Evolutionary conservation across 176 grass and related monocot species (phyloP).

Genomic region (Aegilops longissima): DNA sequence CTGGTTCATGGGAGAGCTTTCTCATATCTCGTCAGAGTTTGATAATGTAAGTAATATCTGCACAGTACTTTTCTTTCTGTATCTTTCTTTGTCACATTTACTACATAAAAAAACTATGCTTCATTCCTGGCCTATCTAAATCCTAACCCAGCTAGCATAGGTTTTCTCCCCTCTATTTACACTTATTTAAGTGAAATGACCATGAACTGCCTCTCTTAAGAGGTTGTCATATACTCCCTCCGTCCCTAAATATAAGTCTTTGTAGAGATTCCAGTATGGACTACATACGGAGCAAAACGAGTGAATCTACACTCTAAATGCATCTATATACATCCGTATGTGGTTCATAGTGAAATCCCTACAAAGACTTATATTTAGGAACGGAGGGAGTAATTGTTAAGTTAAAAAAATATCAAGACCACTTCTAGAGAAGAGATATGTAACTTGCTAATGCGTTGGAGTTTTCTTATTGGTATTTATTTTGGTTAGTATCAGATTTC

Average conservation of each 20-base stretch:
- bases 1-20: constrained; percentile 99
- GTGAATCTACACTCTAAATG: too few relatives aligned
- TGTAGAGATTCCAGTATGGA: too few relatives aligned
- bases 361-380: too few relatives aligned
- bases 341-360: too few relatives aligned
- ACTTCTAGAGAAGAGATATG: constrained; percentile 25
- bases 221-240: not conserved
- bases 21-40: constrained; percentile 92
- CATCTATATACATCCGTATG: too few relatives aligned
- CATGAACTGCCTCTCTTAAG: not conserved
- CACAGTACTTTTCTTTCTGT: not conserved
- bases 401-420: constrained; percentile 6
- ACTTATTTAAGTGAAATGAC: not conserved
- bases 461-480: constrained; percentile 13
- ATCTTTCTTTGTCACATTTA: constrained; percentile 34
- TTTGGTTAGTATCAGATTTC: constrained; percentile 14
- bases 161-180: constrained; percentile 8
- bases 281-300: too few relatives aligned
- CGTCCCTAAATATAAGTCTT: too few relatives aligned
- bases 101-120: not conserved
- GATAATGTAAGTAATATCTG: constrained; percentile 80
- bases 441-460: constrained; percentile 19
- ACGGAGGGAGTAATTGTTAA: not conserved
- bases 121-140: not conserved
- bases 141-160: constrained; percentile 1